Evolutionary conservation across 352 stramenopile genomes (phyloP), one percentile per base, ranked within the genome.

Genomic region (Pythium grandisporangium): DNA sequence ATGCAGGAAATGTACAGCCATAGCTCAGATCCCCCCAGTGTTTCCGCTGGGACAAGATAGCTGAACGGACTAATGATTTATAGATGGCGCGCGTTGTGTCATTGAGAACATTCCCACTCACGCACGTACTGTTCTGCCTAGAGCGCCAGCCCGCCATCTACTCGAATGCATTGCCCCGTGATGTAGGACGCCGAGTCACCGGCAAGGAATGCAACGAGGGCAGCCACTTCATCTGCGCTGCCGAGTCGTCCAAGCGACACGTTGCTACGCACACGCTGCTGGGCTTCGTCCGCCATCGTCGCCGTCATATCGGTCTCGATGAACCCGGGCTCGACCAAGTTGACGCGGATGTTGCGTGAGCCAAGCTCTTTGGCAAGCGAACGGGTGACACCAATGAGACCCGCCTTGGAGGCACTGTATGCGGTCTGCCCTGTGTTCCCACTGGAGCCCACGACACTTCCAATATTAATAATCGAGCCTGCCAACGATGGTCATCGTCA

Each of bases 241-340:
- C 83, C 83, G 19, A 93, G 63, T 5, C 83, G 62, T 33, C 47
- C 66, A 27, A 95, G 59, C 17, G 70, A 44, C 33, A 87, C 76
- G 37, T 61, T 78, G 6, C 50, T 36, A 10, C 84, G 47, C 6
- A 79, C 59, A 4, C 59, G 62, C 0, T 76, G 60, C 25, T 57
- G 61, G n/a, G 74, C 70, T 20, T 58, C 54, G 4, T 75, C 59
- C 0, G 56, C 45, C 75, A 92, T 80, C 0, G 56, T 34, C 6
- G 61, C 57, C 5, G 78, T 93, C 80, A 95, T 93, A 46, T 86
- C 72, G 0, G 83, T 95, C 10, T 53, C 45, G 33, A 95, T 82
- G 57, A 87, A 93, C 8, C 83, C 83, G 1, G 83, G 83, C 51
- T 92, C 83, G 2, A 95, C 76, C 12, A 93, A 55, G 50, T 95